Base-by-base conservation (phyloP, 78 protist species). In the Guillardia theta region DNA sequence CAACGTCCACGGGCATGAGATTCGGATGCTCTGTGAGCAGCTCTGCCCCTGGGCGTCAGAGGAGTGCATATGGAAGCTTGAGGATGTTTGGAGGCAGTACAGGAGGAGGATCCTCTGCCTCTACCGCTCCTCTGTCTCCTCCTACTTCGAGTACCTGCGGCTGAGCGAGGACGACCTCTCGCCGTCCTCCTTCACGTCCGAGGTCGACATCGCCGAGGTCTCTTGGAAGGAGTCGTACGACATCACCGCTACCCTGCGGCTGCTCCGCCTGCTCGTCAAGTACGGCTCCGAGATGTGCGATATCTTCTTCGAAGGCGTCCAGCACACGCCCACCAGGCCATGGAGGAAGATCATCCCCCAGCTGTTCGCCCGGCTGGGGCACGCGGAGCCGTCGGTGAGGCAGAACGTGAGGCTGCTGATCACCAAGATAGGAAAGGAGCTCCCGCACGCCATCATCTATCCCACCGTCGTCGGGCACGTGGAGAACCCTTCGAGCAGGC, bases 341-440 rank as follows among this genome's bases (percentile, higher is more conserved):
- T 78, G 90, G 90, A 45, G 90, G 53, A 8, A 18, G 33, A 78
- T 78, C 50, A 36, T 78, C 15, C 90, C 90, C 37, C 90, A 78
- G 90, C 90, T 78, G 18, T 78, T 78, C 33, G 90, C 90, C 0
- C 90, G 90, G 33, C 90, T 78, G 24, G 90, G 90, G 30, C 90
- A 78, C 48, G 18, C 53, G 50, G 90, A 78, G 30, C 53, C 90
- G 50, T 18, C 43, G 10, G 90, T 78, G 48, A 3, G 90, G 33
- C 37, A 18, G 1, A 45, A 8, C 48, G 90, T 78, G 90, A 45
- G 90, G 30, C 37, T 50, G 45, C 90, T 78, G 33, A 37, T 78
- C 33, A 43, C 45, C 53, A 45, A 30, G 37, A 78, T 78, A 10
- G 90, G 90, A 4, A 36, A 27, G 0, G 90, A 78, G n/a, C 10